phyloP scores from a whole-genome alignment of 352 stramenopile genomes.

The Pythium periplocum region DNA sequence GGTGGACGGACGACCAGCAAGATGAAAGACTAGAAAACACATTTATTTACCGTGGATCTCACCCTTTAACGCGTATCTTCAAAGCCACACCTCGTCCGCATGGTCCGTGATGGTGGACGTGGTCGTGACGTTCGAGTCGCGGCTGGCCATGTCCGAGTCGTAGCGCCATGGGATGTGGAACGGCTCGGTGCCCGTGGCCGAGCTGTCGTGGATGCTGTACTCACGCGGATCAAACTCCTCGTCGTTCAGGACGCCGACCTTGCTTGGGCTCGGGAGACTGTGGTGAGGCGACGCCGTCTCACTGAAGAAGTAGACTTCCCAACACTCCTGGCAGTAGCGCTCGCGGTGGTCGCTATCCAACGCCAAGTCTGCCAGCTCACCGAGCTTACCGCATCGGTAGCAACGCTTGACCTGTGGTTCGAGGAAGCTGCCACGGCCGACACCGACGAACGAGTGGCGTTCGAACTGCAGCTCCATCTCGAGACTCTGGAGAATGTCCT shows the following conservation, averaged over 20 bases:
- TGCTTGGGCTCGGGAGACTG: slow-evolving; percentile 2
- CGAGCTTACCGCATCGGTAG: slow-evolving; percentile 45
- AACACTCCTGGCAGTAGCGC: slow-evolving; percentile 71
- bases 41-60: too few relatives aligned
- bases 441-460: slow-evolving; percentile 55
- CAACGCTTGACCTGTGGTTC: slow-evolving; percentile 29
- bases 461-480: slow-evolving; percentile 81
- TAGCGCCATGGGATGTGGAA: slow-evolving; percentile 41
- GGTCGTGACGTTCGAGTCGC: slow-evolving; percentile 51
- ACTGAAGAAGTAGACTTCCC: slow-evolving; percentile 65
- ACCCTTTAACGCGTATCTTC: too few relatives aligned
- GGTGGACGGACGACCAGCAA: too few relatives aligned
- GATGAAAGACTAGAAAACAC: too few relatives aligned
- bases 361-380: slow-evolving; percentile 50
- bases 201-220: slow-evolving; percentile 79
- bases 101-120: slow-evolving; percentile 45
- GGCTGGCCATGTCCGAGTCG: slow-evolving; percentile 33
- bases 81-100: slow-evolving; percentile 52
- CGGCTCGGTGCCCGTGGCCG: slow-evolving; percentile 42
- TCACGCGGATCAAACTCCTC: slow-evolving; percentile 22
- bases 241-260: slow-evolving; percentile 21
- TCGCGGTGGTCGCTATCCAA: slow-evolving; percentile 35
- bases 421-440: slow-evolving; percentile 24
- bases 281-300: slow-evolving; percentile 29
- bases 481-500: slow-evolving; percentile 69